Evolutionary conservation across 345 rosid species (phyloP).

Genomic region (Arabis alpina): DNA sequence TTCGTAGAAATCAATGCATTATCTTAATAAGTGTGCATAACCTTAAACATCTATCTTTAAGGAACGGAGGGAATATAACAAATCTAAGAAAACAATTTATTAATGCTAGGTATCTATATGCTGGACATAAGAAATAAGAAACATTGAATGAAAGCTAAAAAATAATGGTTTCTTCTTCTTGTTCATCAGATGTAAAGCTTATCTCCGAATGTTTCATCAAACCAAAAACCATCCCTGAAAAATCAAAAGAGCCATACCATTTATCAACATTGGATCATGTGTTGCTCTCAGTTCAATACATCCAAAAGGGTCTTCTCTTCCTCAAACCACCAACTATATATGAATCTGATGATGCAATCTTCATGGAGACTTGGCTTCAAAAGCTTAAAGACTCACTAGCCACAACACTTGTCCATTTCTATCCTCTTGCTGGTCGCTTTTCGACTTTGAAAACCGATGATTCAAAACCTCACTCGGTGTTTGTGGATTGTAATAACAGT

Average conservation of each 20-base stretch:
- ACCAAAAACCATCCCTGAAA: slow-evolving; percentile 47
- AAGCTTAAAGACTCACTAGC: too few species aligned
- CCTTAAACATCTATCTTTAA: too few species aligned
- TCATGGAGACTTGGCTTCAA: slow-evolving; percentile 35
- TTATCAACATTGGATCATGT: slow-evolving; percentile 56
- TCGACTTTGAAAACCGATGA: too few species aligned
- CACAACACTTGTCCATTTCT: too few species aligned
- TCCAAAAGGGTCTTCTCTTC: slow-evolving; percentile 71
- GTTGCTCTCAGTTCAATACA: slow-evolving; percentile 57
- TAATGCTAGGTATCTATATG: too few species aligned
- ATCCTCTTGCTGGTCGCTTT: too few species aligned
- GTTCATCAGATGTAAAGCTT: slow-evolving; percentile 30
- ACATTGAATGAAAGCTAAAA: too few species aligned
- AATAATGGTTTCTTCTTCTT: slow-evolving; percentile 32
- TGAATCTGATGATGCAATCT: slow-evolving; percentile 19
- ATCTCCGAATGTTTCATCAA: slow-evolving; percentile 62
- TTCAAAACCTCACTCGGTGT: slow-evolving; percentile 46
- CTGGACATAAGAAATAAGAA: too few species aligned
- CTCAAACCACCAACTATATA: slow-evolving; percentile 47
- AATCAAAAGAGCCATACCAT: slow-evolving; percentile 51
- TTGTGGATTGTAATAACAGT: slow-evolving; percentile 62
- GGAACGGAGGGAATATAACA: too few species aligned
- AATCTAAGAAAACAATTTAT: too few species aligned
- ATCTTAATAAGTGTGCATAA: too few species aligned
- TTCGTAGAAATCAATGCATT: too few species aligned